phyloP scores from a whole-genome alignment of 495 filamentous ascomycete species.

The Aspergillus olivimuriae region DNA sequence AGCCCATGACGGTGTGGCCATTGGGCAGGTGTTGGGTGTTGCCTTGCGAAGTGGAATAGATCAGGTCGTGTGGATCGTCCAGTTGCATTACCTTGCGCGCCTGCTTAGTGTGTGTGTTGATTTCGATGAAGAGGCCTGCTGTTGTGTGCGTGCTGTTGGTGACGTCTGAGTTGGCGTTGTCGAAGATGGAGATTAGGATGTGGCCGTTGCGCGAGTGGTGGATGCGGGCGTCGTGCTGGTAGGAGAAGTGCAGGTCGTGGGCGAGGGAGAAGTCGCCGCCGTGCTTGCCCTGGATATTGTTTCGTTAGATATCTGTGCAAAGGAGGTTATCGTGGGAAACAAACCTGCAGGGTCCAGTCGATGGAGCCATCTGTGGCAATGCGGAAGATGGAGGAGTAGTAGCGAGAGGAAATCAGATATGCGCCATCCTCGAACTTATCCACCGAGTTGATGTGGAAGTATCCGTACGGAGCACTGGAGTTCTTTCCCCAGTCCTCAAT shows the following conservation, averaged over 20 bases:
- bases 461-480: slow-evolving; percentile 24
- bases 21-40: slow-evolving; percentile 28
- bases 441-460: slow-evolving; percentile 37
- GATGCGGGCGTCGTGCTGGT: slow-evolving; percentile 26
- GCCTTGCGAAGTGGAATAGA: slow-evolving; percentile 34
- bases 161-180: slow-evolving; percentile 16
- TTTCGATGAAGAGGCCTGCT: slow-evolving; percentile 16
- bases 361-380: slow-evolving; percentile 11
- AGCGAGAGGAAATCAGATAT: slow-evolving; percentile 29
- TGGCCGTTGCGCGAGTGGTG: slow-evolving; percentile 17
- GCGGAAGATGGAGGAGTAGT: slow-evolving; percentile 25
- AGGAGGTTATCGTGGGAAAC: not conserved
- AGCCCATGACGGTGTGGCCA: slow-evolving; percentile 35
- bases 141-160: slow-evolving; percentile 4
- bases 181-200: slow-evolving; percentile 19
- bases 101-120: slow-evolving; percentile 10
- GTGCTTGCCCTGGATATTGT: slow-evolving; percentile 13
- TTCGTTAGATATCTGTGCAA: not conserved
- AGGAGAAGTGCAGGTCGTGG: slow-evolving; percentile 17
- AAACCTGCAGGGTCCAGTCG: not conserved
- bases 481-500: slow-evolving; percentile 1
- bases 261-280: slow-evolving; percentile 29
- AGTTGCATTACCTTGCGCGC: slow-evolving; percentile 4
- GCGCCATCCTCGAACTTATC: slow-evolving; percentile 16
- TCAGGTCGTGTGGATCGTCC: slow-evolving; percentile 15